Conservation (phyloP, 202 grass and related monocot species). For the Saccharum hybrid region DNA sequence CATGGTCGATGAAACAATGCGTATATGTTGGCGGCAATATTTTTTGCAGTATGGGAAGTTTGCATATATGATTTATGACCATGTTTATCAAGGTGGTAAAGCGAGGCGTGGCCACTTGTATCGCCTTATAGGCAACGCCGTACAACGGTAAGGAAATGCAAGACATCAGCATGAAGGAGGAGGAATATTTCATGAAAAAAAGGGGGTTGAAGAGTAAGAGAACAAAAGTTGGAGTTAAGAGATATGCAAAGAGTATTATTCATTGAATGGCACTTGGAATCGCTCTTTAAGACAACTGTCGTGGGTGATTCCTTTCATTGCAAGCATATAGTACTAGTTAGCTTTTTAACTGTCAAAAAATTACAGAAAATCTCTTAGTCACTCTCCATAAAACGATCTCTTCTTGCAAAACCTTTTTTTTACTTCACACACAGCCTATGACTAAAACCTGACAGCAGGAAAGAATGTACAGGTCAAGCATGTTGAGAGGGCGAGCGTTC, state of each 20-base stretch:
- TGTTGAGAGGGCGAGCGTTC: not conserved
- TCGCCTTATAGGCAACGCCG: too few species aligned
- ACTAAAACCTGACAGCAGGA: conserved; percentile 24
- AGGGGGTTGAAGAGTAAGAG: too few species aligned
- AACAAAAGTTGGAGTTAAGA: too few species aligned
- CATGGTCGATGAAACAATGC: not conserved
- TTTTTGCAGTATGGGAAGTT: not conserved
- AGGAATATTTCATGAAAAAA: too few species aligned
- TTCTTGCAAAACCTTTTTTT: not conserved
- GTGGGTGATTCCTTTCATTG: not conserved
- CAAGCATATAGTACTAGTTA: not conserved
- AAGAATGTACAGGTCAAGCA: conserved; percentile 40
- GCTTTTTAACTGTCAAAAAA: not conserved
- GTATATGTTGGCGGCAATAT: not conserved
- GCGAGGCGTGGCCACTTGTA: too few species aligned
- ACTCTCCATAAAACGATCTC: conserved; percentile 5
- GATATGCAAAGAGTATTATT: not conserved
- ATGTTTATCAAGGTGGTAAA: too few species aligned
- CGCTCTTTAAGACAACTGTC: not conserved
- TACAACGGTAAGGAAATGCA: too few species aligned
- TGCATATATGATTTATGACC: too few species aligned
- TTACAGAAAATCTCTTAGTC: not conserved
- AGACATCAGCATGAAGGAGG: too few species aligned
- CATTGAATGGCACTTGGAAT: not conserved
- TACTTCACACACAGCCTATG: conserved; percentile 13